Base-by-base conservation (phyloP, 305 asterid genomes). In the Nicotiana rustica region DNA sequence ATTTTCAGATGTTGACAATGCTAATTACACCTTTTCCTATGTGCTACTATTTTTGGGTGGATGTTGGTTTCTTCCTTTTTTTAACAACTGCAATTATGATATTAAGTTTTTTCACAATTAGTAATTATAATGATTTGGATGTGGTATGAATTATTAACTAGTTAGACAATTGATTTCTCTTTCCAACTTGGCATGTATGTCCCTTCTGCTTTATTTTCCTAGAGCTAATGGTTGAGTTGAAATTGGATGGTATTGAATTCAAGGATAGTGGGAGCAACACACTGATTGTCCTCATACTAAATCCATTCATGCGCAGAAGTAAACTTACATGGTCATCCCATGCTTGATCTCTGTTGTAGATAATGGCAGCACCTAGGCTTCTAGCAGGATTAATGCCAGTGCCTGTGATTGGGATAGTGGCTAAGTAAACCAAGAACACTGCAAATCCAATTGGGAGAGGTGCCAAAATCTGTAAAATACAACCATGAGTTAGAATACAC, bases 391-490 rank as follows among this genome's bases (percentile, higher is more conserved):
- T 92, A 84, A 92, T 92, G 82, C 97, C 93, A 1, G 97, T 92
- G 83, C 93, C 97, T 0, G 94, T 92, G 55, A 92, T 88, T 49
- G 94, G 95, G 84, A 92, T 93, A 68, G 94, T 91, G n/a, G 95
- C 95, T 89, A 91, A 91, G 86, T 91, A 94, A 84, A 91, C 97
- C 87, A 92, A 84, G 81, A 92, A 91, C 52, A 92, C 97, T 0
- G 97, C 94, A 18, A 91, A 90, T 69, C 95, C 95, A 21, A 93
- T 93, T 64, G 97, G 95, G 41, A 93, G 94, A 47, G 97, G 97
- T 78, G 97, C 95, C 92, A 93, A 84, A 79, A 93, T 87, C 93
- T 91, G 89, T 81, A 57, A 77, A 70, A 6, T 38, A 73, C 62
- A 73, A 73, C 25, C 62, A 14, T 6, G 79, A 73, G 64, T 73